Conservation (phyloP, 2,329 filamentous ascomycete genomes). For the Cercospora sp. region DNA sequence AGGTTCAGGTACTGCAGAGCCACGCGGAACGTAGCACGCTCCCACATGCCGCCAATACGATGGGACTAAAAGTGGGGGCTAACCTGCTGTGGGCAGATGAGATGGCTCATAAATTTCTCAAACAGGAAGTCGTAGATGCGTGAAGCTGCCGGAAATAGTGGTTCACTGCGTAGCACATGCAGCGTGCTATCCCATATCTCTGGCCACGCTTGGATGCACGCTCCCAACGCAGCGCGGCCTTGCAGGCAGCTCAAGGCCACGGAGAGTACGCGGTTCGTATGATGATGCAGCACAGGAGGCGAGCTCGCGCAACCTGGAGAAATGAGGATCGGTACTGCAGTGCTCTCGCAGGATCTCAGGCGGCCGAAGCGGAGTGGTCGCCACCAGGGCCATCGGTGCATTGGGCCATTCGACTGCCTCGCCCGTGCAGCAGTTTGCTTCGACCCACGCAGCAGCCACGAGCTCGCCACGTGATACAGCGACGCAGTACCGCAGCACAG, state of each 20-base stretch:
- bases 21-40: constrained; percentile 1
- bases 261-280: constrained; percentile 25
- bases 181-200: constrained; percentile 25
- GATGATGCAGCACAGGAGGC: constrained; percentile 12
- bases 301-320: constrained; percentile 4
- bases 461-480: constrained; percentile 33
- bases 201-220: constrained; percentile 18
- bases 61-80: constrained; percentile 51
- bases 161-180: constrained; percentile 19
- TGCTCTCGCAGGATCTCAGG: constrained; percentile 8
- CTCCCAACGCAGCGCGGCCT: constrained; percentile 11
- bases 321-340: constrained; percentile 17
- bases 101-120: constrained; percentile 10
- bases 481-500: neutral
- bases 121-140: constrained; percentile 31
- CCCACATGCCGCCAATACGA: constrained; percentile 51
- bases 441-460: constrained; percentile 13
- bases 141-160: constrained; percentile 21
- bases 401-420: constrained; percentile 8
- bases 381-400: neutral
- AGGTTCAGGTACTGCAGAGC: neutral
- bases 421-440: constrained; percentile 16
- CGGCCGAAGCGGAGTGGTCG: neutral
- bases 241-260: constrained; percentile 14
- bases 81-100: constrained; percentile 39